A percentile compares a stretch with the other conserved stretches of the same genome.
These are phyloP conservation scores for Lasiodiplodia sp. DNA, from an alignment of 2,329 filamentous ascomycete species.

Conservation along the genomic window DNA sequence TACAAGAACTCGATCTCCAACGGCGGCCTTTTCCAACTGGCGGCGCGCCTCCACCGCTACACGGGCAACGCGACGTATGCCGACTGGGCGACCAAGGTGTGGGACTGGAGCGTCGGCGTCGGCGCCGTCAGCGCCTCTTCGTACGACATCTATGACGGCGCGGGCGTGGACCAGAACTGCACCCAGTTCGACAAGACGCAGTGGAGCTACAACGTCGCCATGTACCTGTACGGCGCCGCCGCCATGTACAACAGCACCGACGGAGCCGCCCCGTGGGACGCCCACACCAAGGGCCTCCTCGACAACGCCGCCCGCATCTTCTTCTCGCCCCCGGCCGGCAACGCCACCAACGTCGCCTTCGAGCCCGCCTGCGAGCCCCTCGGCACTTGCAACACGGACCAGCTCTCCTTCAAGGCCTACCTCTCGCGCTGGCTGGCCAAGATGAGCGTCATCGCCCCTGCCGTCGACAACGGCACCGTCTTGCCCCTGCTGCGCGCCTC, in stretches of 20 bases:
- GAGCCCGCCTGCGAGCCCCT: conserved; percentile 57
- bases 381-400: conserved; percentile 56
- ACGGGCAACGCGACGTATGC: conserved; percentile 81
- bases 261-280: conserved; percentile 63
- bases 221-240: conserved; percentile 56
- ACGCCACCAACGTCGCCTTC: conserved; percentile 57
- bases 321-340: conserved; percentile 62
- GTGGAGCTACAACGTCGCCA: conserved; percentile 57
- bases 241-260: conserved; percentile 59
- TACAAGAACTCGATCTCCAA: conserved; percentile 68
- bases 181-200: conserved; percentile 51
- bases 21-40: conserved; percentile 64
- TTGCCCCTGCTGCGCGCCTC: conserved; percentile 62
- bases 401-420: conserved; percentile 56
- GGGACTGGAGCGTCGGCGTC: conserved; percentile 60
- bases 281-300: conserved; percentile 67
- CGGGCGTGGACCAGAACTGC: conserved; percentile 53
- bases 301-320: conserved; percentile 53
- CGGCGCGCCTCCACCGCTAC: conserved; percentile 75
- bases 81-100: conserved; percentile 75
- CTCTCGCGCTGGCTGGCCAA: conserved; percentile 53
- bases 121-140: conserved; percentile 59
- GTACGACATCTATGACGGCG: conserved; percentile 56
- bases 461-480: conserved; percentile 46
- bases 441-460: conserved; percentile 49